Evolutionary conservation across 257 asterid species (phyloP), one percentile per base, ranked within the genome.

Genomic region (Fraxinus anomala): DNA sequence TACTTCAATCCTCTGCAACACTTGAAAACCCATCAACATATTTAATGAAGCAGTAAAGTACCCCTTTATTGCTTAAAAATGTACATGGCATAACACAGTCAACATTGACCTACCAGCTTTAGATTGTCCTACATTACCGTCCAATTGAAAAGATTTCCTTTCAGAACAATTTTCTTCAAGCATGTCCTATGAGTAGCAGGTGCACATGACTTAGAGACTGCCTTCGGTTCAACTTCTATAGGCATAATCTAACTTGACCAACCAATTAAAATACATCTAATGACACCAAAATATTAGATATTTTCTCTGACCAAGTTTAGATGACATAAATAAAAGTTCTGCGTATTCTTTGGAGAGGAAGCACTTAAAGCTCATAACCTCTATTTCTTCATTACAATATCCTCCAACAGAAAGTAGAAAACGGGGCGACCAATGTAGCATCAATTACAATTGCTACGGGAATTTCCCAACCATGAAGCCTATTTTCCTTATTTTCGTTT

Each of bases 1-100:
- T 49, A 70, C 73, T 42, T 44, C 73, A 74, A 12, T 14, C 14
- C 6, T 65, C 26, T 10, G 4, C 36, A 26, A 40, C 21, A 76
- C 37, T 69, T 61, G 65, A 70, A 26, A 75, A 85, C 80, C 72
- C 68, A 73, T 24, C 68, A 77, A 40, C 79, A 36, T 26, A 17
- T 13, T 10, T 63, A 24, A 63, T 63, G 33, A 24, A 23, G 28
- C 33, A 23, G 26, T 8, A 11, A 63, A 9, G 6, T 24, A 24
- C 11, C 5, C 63, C 24, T n/a, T 19, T 54, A 19, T 5, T 54
- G 6, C 26, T 19, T 5, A 54, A 19, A 54, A n/a, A n/a, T 0
- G 19, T 19, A n/a, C 63, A 5, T 49, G 24, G 63, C 23, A 51
- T 3, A 47, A 3, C 13, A 24, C 16, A 61, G 68, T 61, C 68